These are phyloP conservation scores for Eucalyptus regnans DNA, from an alignment of 345 rosid genomes.

Conservation along the genomic window DNA sequence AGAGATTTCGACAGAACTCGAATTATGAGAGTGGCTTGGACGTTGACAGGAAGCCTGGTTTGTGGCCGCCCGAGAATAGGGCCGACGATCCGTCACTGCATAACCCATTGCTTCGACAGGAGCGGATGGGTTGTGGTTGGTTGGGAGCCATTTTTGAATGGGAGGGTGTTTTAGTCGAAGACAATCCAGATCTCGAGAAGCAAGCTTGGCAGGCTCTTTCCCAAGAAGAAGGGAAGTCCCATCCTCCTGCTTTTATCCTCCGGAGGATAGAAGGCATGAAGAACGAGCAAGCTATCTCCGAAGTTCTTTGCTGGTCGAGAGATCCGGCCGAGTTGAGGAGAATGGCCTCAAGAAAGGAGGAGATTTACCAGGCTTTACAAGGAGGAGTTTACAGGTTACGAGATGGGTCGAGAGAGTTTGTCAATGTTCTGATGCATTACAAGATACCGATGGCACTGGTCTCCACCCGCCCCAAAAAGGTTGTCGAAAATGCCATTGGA, in stretches of 20 bases:
- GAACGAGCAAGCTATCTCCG: constrained; percentile 93
- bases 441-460: constrained; percentile 97
- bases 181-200: constrained; percentile 65
- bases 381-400: constrained; percentile 73
- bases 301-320: constrained; percentile 95
- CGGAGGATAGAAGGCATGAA: constrained; percentile 88
- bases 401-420: constrained; percentile 79
- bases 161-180: constrained; percentile 91
- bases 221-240: constrained; percentile 82
- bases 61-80: constrained; percentile 85
- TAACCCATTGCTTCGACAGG: constrained; percentile 84
- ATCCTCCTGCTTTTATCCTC: constrained; percentile 65
- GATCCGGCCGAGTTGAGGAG: constrained; percentile 61
- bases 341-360: constrained; percentile 81
- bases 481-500: constrained; percentile 62
- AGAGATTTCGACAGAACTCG: constrained; percentile 35
- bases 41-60: constrained; percentile 38
- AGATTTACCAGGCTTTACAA: constrained; percentile 62
- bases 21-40: constrained; percentile 21
- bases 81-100: constrained; percentile 78
- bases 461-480: constrained; percentile 71
- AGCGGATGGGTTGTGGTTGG: constrained; percentile 99
- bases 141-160: constrained; percentile 92
- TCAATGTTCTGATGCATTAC: constrained; percentile 64
- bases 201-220: constrained; percentile 85